Evolutionary conservation across 768 basidiomycete species (phyloP).

Genomic region (Calvatia gigantea): DNA sequence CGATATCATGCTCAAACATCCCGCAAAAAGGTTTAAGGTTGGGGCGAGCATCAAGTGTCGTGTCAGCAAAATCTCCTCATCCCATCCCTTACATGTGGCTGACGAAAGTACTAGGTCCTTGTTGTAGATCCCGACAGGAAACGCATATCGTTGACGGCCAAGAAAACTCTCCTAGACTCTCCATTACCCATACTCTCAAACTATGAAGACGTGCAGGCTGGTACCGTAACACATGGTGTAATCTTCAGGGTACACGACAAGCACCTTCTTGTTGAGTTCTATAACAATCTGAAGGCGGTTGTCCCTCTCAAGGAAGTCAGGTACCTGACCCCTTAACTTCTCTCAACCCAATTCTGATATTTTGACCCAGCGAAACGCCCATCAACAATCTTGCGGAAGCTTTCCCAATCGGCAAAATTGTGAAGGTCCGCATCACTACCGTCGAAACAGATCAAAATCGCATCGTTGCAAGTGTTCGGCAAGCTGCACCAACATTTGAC

Average conservation of each 20-base stretch:
- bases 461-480: conserved; percentile 84
- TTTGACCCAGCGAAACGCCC: conserved; percentile 56
- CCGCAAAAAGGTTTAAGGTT: conserved; percentile 83
- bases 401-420: conserved; percentile 78
- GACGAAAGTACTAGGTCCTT: conserved; percentile 53
- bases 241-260: conserved; percentile 83
- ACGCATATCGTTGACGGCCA: conserved; percentile 83
- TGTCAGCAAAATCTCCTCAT: conserved; percentile 39
- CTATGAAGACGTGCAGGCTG: conserved; percentile 65
- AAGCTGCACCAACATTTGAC: conserved; percentile 52
- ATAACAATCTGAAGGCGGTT: conserved; percentile 80
- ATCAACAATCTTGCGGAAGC: conserved; percentile 51
- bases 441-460: conserved; percentile 55
- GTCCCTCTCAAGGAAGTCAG: conserved; percentile 81
- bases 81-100: not conserved
- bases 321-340: conserved; percentile 32
- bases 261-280: conserved; percentile 84
- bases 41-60: conserved; percentile 83
- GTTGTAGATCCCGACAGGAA: conserved; percentile 78
- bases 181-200: conserved; percentile 63
- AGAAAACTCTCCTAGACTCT: conserved; percentile 86
- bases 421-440: conserved; percentile 77
- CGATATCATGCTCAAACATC: conserved; percentile 92
- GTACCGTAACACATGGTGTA: conserved; percentile 75
- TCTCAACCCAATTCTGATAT: not conserved